A percentile compares a stretch with the other conserved stretches of the same genome.
These are phyloP conservation scores for Calonectria pseudoreteaudii DNA, from an alignment of 2,329 filamentous ascomycete genomes.

Conservation along the genomic window DNA sequence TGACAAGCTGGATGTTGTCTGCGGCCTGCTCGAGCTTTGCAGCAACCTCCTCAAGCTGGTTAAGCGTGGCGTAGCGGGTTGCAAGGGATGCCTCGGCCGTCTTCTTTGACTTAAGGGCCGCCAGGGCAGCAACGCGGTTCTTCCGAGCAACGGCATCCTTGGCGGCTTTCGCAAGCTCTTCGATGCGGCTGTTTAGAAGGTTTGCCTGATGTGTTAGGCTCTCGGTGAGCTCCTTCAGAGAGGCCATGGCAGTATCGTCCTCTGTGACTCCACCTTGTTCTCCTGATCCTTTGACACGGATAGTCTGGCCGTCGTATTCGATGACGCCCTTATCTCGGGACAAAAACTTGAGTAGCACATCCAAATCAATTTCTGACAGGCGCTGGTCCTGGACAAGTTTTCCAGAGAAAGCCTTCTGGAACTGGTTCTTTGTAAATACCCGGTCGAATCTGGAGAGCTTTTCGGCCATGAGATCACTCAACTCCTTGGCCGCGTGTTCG, in stretches of 20 bases:
- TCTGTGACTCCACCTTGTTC: conserved; percentile 70
- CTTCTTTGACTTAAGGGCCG: conserved; percentile 86
- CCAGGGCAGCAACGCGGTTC: conserved; percentile 80
- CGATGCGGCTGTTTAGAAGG: conserved; percentile 74
- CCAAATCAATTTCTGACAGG: conserved; percentile 74
- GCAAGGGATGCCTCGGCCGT: conserved; percentile 79
- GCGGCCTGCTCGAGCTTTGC: conserved; percentile 86
- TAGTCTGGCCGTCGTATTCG: conserved; percentile 72
- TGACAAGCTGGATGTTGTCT: conserved; percentile 85
- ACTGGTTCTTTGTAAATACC: conserved; percentile 75
- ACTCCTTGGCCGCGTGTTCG: conserved; percentile 67
- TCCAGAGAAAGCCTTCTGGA: conserved; percentile 68
- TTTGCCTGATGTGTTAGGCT: conserved; percentile 80
- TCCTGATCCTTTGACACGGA: conserved; percentile 76
- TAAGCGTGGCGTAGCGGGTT: conserved; percentile 77
- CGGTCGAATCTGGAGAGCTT: conserved; percentile 70
- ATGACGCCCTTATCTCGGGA: conserved; percentile 73
- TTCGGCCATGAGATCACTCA: conserved; percentile 58
- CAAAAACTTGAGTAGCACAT: conserved; percentile 77
- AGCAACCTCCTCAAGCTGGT: conserved; percentile 86
- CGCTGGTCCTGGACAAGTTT: conserved; percentile 60
- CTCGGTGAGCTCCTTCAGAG: conserved; percentile 81
- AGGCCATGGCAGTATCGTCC: conserved; percentile 85
- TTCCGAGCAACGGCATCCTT: conserved; percentile 78
- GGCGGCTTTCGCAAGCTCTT: conserved; percentile 72